These are phyloP conservation scores for Coffea humblotiana DNA, from an alignment of 305 asterid species.

Conservation along the genomic window DNA sequence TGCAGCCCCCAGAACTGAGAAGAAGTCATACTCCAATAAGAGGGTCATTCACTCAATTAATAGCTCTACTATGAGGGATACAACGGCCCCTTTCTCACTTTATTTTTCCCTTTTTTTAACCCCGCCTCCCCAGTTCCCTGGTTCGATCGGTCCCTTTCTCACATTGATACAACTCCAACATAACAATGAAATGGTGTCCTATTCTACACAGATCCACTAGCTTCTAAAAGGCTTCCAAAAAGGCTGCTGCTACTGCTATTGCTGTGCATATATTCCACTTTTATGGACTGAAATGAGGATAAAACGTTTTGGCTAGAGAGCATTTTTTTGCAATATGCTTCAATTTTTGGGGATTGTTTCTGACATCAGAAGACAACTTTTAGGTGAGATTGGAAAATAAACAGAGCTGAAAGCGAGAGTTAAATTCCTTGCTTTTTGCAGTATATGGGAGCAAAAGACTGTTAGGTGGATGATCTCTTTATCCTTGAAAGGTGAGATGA, in stretches of 20 bases:
- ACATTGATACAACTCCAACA: background rate
- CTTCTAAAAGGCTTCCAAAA: slow-evolving; percentile 22
- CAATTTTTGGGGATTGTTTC: slow-evolving; percentile 9
- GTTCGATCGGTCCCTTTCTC: slow-evolving; percentile 7
- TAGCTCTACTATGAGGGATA: background rate
- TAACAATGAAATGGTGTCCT: background rate
- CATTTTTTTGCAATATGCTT: background rate
- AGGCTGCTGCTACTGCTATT: background rate
- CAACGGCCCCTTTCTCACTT: background rate
- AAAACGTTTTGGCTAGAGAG: background rate
- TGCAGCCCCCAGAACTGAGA: no score
- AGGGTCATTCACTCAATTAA: background rate
- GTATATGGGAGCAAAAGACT: slow-evolving; percentile 14
- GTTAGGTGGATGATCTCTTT: slow-evolving; percentile 8
- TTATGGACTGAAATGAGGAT: slow-evolving; percentile 7
- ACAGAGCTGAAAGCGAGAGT: background rate
- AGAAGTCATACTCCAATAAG: background rate
- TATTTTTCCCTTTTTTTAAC: no score
- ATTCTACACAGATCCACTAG: slow-evolving; percentile 14
- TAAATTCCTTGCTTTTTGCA: background rate
- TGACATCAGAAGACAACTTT: slow-evolving; percentile 25
- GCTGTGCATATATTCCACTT: slow-evolving; percentile 3
- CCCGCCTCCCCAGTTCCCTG: no score
- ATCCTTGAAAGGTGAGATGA: slow-evolving; percentile 30
- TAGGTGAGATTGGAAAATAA: slow-evolving; percentile 1